Base-by-base conservation (phyloP, 768 basidiomycete genomes). In the Gautieria morchelliformis region DNA sequence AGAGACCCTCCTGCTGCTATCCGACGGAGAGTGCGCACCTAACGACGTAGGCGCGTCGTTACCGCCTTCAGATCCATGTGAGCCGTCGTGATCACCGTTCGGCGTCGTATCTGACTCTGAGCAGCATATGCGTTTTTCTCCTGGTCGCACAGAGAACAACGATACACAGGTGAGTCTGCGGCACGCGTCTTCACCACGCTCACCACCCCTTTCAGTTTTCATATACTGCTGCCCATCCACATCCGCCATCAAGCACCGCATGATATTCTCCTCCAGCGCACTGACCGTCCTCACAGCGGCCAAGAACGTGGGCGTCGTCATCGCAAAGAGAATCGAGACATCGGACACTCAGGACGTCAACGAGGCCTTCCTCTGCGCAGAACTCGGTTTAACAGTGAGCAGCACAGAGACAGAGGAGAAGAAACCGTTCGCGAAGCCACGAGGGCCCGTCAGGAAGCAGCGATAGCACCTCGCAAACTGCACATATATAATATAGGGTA, bases 221-320 rank as follows among this genome's bases (percentile, higher is more conserved):
- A 88, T 96, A 57, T 98, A 97, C 70, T 88, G 87, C 19, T 98
- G 94, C 68, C 94, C 94, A 0, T 78, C 84, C 3, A 65, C 70
- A 14, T 90, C 88, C 6, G 87, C 89, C 1, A 78, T 96, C 71
- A 91, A 90, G 65, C 75, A 84, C 60, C 80, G 93, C 45, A 93
- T 98, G 89, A 67, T 96, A 37, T 95, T 94, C 70, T 90, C 92
- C 0, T 84, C 86, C 2, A 84, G 82, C 9, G 80, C 80, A 11
- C 63, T 75, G 10, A 68, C 78, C 19, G 75, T 85, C 7, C 85
- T 80, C 63, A 74, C 76, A 52, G 71, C 78, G 8, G 82, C 79
- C 33, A 83, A 83, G 60, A 71, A 69, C 5, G 65, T 85, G 2
- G 68, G 66, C 1, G 58, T 74, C 81, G 60, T 70, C 70, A 52